Base-by-base conservation (phyloP, 768 basidiomycete genomes). In the Russula compacta region DNA sequence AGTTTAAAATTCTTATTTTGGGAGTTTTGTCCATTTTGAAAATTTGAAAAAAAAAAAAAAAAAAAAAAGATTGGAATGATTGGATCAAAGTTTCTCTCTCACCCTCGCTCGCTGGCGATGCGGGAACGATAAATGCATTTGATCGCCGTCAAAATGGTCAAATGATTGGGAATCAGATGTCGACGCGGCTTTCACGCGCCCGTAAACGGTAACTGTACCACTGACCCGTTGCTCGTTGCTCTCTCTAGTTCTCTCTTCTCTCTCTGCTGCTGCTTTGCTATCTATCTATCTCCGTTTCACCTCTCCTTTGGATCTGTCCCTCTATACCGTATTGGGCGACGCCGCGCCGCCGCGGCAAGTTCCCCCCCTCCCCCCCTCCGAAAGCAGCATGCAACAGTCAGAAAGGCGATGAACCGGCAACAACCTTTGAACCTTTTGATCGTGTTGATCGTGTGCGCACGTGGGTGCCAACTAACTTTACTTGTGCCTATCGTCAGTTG, bases 131-230 rank as follows among this genome's bases (percentile, higher is more conserved):
- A 32, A 19, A 49, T 44, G 14, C 35, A 51, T 62, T 62, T 58
- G 61, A 62, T 62, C 56, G 61, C 61, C 56, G 56, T 62, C 58
- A 58, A 56, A 62, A 62, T 58, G 61, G 61, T 62, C 56, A 51
- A 62, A 53, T 62, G 61, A 62, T 62, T 36, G 47, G 61, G 56
- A 58, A 58, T 53, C 56, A 58, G 42, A 58, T 58, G 50, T 51
- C 40, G 33, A 32, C 32, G 49, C 21, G 24, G 50, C 32, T 58
- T 33, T 10, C 12, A 47, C 1, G 24, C 11, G 43, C 21, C 24
- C 24, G 24, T 47, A 47, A 47, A 47, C 24, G 2, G 24, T 29
- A 29, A 29, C 24, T 29, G 24, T 29, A 10, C 10, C 17, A 12
- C 43, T 38, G 21, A 21, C 19, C 17, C 43, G 40, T 44, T n/a